Evolutionary conservation across 768 basidiomycete genomes (phyloP).

Genomic region (Suillus spraguei): DNA sequence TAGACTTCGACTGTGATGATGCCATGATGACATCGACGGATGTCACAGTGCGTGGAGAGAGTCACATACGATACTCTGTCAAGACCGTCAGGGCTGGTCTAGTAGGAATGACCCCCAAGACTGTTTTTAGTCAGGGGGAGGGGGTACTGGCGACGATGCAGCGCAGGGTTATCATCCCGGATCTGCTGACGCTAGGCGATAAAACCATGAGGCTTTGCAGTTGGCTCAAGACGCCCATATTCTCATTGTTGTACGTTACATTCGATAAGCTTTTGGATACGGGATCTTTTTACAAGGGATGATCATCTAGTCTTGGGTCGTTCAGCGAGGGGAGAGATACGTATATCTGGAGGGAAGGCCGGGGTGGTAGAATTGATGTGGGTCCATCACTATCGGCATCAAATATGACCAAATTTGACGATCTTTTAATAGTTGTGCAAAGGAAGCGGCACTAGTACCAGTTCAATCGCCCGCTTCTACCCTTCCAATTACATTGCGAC

Average conservation of each 20-base stretch:
- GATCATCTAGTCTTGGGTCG: not conserved
- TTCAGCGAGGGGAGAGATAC: conserved; percentile 9
- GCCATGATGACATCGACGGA: conserved; percentile 1
- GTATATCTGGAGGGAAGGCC: conserved; percentile 4
- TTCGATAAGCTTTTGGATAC: not conserved
- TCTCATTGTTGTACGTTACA: conserved; percentile 1
- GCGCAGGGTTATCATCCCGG: conserved; percentile 9
- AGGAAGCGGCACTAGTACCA: not conserved
- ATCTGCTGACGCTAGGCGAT: conserved; percentile 4
- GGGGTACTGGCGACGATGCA: conserved; percentile 8
- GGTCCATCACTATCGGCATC: not conserved
- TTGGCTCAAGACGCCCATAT: conserved; percentile 9
- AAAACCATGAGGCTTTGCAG: conserved; percentile 2
- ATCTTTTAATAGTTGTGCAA: not conserved
- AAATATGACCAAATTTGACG: not conserved
- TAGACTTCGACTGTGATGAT: conserved; percentile 10
- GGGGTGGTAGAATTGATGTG: not conserved
- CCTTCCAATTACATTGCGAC: not conserved
- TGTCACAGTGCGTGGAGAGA: conserved; percentile 7
- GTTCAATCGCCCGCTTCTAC: conserved; percentile 1
- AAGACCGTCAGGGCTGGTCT: not conserved
- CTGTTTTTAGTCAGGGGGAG: conserved; percentile 6
- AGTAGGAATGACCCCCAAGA: not conserved
- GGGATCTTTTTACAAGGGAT: not conserved
- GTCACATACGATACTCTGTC: conserved; percentile 3